Base-by-base conservation (phyloP, 106 monocot genomes). In the Amphibolis antarctica region DNA sequence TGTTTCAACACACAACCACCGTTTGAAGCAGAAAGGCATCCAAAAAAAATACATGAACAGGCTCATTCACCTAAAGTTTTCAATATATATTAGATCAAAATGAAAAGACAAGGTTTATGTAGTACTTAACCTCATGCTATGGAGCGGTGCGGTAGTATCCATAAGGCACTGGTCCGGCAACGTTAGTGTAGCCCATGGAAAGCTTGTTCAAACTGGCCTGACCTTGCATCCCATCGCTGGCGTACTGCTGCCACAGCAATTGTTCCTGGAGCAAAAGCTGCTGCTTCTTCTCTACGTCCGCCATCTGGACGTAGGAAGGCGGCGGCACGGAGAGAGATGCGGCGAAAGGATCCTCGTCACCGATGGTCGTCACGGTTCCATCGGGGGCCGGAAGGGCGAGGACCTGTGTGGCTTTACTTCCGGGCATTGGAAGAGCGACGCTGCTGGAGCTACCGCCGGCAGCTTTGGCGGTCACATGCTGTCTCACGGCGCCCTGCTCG, bases 241-340 rank as follows among this genome's bases (percentile, higher is more conserved):
- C 76, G 43, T 93, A 88, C 63, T 80, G 80, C 55, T 83, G 76
- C 93, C 93, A 94, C 70, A 86, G 72, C 63, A 44, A 12, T 65
- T 94, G 83, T 67, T 94, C 93, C 69, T 94, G 79, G 75, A 67
- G 43, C 51, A 94, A 22, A 42, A 83, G 53, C 14, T 67, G 68
- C 64, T 94, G 89, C 69, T 89, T 94, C 86, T 47, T 89, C 77
- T 78, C 81, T 81, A 94, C 67, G 1, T 94, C 93, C 48, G 89
- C 81, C 81, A 94, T 94, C 77, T 82, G 93, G 53, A 94, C 93
- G 46, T 89, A 94, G 23, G 83, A n/a, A 17, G 93, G 88, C 44
- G 93, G 68, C 64, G 79, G 69, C 51, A 94, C 79, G 55, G 23
- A 44, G 23, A 77, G 49, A 13, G 93, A 94, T 3, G 86, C 86